Evolutionary conservation across 208 protist species (phyloP).

Genomic region (Leishmania braziliensis): DNA sequence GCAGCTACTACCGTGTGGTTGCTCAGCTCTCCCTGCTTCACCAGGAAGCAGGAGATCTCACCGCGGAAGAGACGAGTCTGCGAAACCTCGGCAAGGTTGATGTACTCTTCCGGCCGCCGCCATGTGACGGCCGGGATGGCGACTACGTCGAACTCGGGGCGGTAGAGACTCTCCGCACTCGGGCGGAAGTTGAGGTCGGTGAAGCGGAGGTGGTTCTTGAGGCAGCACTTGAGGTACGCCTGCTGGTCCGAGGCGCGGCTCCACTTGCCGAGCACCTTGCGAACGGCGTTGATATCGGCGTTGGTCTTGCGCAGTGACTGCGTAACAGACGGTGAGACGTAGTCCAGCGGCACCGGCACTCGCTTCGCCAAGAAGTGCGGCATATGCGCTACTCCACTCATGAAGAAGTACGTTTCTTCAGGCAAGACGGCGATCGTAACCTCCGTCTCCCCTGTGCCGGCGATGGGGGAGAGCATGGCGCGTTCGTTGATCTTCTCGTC

Average conservation of each 20-base stretch:
- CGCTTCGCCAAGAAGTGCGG: constrained; percentile 46
- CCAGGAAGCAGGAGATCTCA: constrained; percentile 50
- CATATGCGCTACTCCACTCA: constrained; percentile 31
- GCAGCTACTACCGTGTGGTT: constrained; percentile 75
- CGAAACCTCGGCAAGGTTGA: constrained; percentile 34
- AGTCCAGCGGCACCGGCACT: constrained; percentile 42
- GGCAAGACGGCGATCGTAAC: constrained; percentile 55
- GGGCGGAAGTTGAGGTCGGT: constrained; percentile 62
- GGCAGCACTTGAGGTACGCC: constrained; percentile 46
- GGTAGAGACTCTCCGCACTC: constrained; percentile 32
- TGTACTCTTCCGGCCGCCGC: constrained; percentile 53
- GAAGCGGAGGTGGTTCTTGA: constrained; percentile 43
- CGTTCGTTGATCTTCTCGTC: constrained; percentile 42
- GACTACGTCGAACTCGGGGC: constrained; percentile 29
- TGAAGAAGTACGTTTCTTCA: constrained; percentile 58
- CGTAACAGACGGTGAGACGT: constrained; percentile 42
- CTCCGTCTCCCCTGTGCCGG: constrained; percentile 31
- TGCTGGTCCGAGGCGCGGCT: constrained; percentile 36
- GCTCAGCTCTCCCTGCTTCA: constrained; percentile 60
- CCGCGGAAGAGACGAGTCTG: constrained; percentile 56
- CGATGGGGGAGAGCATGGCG: constrained; percentile 24
- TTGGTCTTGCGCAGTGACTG: constrained; percentile 34
- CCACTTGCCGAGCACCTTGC: constrained; percentile 37
- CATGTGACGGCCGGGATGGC: constrained; percentile 39
- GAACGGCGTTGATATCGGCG: constrained; percentile 34